Percentiles rank a stretch among this genome's conserved stretches.
These are phyloP conservation scores for Colletotrichum orbiculare DNA, from an alignment of 2,329 filamentous ascomycete species.

Conservation along the genomic window DNA sequence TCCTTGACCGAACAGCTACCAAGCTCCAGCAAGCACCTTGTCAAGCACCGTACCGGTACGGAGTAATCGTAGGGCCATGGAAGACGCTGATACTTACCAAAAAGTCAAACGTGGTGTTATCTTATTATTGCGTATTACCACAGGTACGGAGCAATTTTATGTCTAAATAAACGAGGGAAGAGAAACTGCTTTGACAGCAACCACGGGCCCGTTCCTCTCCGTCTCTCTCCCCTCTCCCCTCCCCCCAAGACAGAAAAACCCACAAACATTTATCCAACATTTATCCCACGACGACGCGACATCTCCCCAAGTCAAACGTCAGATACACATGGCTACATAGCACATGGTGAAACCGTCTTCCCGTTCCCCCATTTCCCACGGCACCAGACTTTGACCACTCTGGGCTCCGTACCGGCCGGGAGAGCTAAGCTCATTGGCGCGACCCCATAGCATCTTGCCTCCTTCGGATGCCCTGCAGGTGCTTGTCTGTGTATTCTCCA, in stretches of 20 bases:
- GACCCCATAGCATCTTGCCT: slow-evolving; percentile 18
- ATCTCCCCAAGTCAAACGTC: not conserved
- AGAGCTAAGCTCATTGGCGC: slow-evolving; percentile 35
- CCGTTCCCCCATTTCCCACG: slow-evolving; percentile 17
- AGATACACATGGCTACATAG: slow-evolving; percentile 20
- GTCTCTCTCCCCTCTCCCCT: too few species aligned
- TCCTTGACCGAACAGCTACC: slow-evolving; percentile 28
- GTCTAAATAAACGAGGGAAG: too few species aligned
- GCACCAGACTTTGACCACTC: slow-evolving; percentile 5
- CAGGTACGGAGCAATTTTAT: too few species aligned
- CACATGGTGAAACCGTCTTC: slow-evolving; percentile 33
- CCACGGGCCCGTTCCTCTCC: too few species aligned
- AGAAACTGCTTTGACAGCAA: too few species aligned
- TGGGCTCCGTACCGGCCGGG: slow-evolving; percentile 25
- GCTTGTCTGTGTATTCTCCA: slow-evolving; percentile 28
- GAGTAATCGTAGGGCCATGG: too few species aligned
- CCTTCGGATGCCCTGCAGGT: slow-evolving; percentile 29
- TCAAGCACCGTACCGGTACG: not conserved
- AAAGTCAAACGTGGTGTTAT: too few species aligned
- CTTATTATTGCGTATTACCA: too few species aligned
- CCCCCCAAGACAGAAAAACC: not conserved
- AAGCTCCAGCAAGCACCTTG: slow-evolving; percentile 12
- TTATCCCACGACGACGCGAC: not conserved
- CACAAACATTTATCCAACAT: not conserved
- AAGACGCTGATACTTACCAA: too few species aligned